These are phyloP conservation scores for Bauhinia variegata DNA, from an alignment of 306 rosid species.

Conservation along the genomic window DNA sequence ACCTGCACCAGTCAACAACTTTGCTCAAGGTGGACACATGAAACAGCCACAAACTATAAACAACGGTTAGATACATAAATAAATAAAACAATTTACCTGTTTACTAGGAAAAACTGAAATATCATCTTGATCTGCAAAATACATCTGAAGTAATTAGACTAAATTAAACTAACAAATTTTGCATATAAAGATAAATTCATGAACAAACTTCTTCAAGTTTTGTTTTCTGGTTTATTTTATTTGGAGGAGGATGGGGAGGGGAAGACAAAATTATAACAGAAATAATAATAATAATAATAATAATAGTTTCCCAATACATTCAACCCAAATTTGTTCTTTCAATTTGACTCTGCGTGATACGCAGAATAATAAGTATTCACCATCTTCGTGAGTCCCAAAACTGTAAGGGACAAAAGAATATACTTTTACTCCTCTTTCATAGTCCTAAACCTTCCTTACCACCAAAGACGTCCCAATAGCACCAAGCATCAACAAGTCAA, in stretches of 20 bases:
- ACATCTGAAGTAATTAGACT: conserved; percentile 32
- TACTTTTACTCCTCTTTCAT: conserved; percentile 3
- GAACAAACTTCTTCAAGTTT: background rate
- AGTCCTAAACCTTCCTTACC: background rate
- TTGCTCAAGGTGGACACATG: conserved; percentile 11
- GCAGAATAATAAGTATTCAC: conserved; percentile 9
- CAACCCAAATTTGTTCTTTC: background rate
- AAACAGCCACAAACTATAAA: conserved; percentile 18
- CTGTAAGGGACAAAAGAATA: background rate
- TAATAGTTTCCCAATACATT: background rate
- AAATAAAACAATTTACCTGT: conserved; percentile 52
- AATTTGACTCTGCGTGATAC: background rate
- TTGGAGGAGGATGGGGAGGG: background rate
- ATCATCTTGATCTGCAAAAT: conserved; percentile 67
- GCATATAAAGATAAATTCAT: conserved; percentile 11
- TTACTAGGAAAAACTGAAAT: conserved; percentile 47
- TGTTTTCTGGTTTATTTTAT: background rate
- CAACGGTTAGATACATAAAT: conserved; percentile 24
- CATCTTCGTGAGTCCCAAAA: background rate
- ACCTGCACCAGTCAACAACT: conserved; percentile 46
- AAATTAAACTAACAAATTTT: conserved; percentile 18
- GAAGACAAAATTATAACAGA: background rate
- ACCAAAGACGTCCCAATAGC: background rate
- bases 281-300: too few relatives aligned
- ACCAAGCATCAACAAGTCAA: background rate